Conservation (phyloP, 345 rosid genomes). For the Heritiera fomes region DNA sequence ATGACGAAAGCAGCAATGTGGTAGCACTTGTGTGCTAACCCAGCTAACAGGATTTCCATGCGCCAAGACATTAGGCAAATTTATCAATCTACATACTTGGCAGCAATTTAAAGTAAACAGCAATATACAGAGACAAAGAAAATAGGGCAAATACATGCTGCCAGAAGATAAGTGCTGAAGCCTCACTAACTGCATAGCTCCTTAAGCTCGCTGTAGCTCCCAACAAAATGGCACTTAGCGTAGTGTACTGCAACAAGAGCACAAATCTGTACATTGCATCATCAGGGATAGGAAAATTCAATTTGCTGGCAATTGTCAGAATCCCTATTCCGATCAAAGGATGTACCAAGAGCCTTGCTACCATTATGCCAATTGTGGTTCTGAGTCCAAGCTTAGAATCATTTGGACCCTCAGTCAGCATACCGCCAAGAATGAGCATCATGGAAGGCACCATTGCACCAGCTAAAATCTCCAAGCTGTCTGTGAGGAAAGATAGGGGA, state of each 20-base stretch:
- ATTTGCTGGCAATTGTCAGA: conserved; percentile 54
- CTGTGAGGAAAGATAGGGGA: conserved; percentile 76
- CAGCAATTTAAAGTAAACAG: conserved; percentile 67
- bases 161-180: conserved; percentile 94
- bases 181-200: conserved; percentile 81
- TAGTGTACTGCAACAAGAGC: conserved; percentile 83
- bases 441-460: conserved; percentile 95
- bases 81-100: conserved; percentile 30
- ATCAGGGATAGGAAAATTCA: conserved; percentile 47
- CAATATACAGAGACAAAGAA: conserved; percentile 71
- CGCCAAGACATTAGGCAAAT: not conserved
- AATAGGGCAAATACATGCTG: conserved; percentile 77
- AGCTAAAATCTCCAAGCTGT: conserved; percentile 79
- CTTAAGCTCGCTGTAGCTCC: conserved; percentile 94
- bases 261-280: conserved; percentile 83
- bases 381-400: conserved; percentile 80
- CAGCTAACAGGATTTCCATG: conserved; percentile 2
- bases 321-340: conserved; percentile 80
- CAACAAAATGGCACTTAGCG: conserved; percentile 86
- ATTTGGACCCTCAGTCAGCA: conserved; percentile 91
- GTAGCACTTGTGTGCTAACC: not conserved
- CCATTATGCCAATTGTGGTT: conserved; percentile 66
- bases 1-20: conserved; percentile 8
- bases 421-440: conserved; percentile 95
- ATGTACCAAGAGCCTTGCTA: conserved; percentile 87